Evolutionary conservation across 2,329 filamentous ascomycete species (phyloP).

Genomic region (Fusarium sp.): DNA sequence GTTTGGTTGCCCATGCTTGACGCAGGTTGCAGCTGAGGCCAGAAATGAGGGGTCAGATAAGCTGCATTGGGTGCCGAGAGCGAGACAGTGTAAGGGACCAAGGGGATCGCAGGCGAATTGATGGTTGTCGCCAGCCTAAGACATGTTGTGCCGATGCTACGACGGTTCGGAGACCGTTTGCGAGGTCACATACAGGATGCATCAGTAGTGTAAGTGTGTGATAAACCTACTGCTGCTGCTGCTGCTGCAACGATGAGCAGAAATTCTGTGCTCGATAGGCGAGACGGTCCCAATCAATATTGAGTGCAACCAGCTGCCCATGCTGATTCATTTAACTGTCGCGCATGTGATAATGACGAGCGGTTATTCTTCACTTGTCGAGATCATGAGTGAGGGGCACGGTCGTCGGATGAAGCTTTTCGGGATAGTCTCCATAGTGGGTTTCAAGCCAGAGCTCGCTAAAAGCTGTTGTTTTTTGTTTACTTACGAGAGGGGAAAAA

Average conservation of each 20-base stretch:
- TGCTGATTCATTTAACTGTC: background rate
- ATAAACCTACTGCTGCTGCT: background rate
- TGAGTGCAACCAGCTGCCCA: background rate
- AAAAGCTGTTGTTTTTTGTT: conserved; percentile 27
- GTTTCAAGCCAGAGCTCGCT: conserved; percentile 6
- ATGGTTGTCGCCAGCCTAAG: background rate
- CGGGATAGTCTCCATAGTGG: conserved; percentile 27
- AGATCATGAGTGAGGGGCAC: background rate
- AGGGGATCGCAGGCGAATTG: background rate
- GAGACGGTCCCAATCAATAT: background rate
- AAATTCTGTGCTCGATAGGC: background rate
- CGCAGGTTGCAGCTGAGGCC: conserved; percentile 4
- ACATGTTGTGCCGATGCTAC: background rate
- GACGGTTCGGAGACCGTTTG: conserved; percentile 14
- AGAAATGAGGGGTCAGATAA: conserved; percentile 15
- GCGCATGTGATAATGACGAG: background rate
- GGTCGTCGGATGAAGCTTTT: conserved; percentile 18
- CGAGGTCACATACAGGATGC: background rate
- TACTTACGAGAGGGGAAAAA: conserved; percentile 3
- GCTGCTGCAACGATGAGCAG: background rate
- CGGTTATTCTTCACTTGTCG: background rate
- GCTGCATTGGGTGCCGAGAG: background rate
- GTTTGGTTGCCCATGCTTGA: conserved; percentile 3
- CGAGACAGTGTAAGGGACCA: background rate
- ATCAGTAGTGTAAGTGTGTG: conserved; percentile 1